Evolutionary conservation across 1,284 basidiomycete species (phyloP), one percentile per base, ranked within the genome.

Genomic region (Cerioporus squamosus): DNA sequence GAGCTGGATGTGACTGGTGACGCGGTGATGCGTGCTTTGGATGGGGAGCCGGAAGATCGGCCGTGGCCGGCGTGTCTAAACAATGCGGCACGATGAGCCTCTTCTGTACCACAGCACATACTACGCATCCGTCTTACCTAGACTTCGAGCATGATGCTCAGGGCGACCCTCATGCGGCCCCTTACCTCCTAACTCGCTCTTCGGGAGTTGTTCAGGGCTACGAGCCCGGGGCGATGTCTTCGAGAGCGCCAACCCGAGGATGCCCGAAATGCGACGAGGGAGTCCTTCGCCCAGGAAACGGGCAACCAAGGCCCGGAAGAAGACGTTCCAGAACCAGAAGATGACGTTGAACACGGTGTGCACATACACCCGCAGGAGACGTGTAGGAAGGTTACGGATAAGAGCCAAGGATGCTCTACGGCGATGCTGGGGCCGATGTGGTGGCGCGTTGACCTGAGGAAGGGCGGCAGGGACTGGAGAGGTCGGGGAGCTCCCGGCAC

Each of bases 281-380:
- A 49, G 24, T 3, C 42, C 39, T 50, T 59, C 57, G 31, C 62
- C 62, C 1, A 61, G 23, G 14, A 64, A 12, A 18, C 62, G 62
- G 7, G 40, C 43, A 1, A 51, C 31, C 38, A 64, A 22, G 23
- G 57, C 31, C 43, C 42, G 56, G 12, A 53, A 42, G 36, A 64
- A 62, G 14, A 45, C 49, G 18, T 47, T 57, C 63, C 63, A 64
- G 44, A 64, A 62, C 63, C 63, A 64, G 51, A 60, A 48, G 18
- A 62, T 36, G 29, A 64, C 36, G 55, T 64, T 62, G n/a, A 62
- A 42, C 7, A 64, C 14, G 43, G 60, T 53, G 10, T 64, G 63
- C 9, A 62, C 46, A 22, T 62, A 64, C 17, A 52, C 55, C 15
- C 63, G 60, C 20, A 64, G 14, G 18, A 61, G 39, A 17, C 53